Conservation (phyloP, 805 yeast genomes). For the Lipomyces orientalis region DNA sequence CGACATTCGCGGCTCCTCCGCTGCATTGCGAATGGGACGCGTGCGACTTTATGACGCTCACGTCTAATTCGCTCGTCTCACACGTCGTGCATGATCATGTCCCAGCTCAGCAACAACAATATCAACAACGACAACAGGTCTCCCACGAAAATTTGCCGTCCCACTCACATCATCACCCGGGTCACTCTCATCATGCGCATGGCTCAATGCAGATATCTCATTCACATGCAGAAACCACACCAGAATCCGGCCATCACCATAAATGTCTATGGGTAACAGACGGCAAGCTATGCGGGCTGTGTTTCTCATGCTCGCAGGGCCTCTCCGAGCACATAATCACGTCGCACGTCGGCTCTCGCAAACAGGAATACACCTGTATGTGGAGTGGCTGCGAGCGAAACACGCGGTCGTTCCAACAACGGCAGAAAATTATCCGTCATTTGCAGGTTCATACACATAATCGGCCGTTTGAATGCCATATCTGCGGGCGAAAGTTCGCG, state of each 20-base stretch:
- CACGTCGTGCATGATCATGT: slow-evolving; percentile 63
- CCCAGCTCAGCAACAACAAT: slow-evolving; percentile 9
- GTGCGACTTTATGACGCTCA: slow-evolving; percentile 64
- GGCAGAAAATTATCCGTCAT: slow-evolving; percentile 87
- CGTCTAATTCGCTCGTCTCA: slow-evolving; percentile 58
- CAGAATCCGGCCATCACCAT: slow-evolving; percentile 18
- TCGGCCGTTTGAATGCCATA: slow-evolving; percentile 74
- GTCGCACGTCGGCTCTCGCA: slow-evolving; percentile 76
- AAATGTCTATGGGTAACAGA: slow-evolving; percentile 37
- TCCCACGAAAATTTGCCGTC: neutral
- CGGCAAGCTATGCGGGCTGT: slow-evolving; percentile 53
- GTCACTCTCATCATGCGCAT: slow-evolving; percentile 19
- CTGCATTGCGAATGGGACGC: slow-evolving; percentile 75
- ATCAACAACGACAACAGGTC: neutral
- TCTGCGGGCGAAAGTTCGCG: slow-evolving; percentile 75
- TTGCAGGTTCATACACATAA: slow-evolving; percentile 85
- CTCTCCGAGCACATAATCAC: slow-evolving; percentile 73
- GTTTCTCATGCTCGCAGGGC: slow-evolving; percentile 60
- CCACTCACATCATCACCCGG: neutral
- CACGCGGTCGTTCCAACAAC: slow-evolving; percentile 69
- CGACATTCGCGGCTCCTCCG: slow-evolving; percentile 24
- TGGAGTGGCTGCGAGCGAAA: slow-evolving; percentile 81
- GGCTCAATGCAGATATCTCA: neutral
- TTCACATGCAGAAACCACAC: neutral
- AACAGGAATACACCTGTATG: slow-evolving; percentile 67